Evolutionary conservation across 139 green algal genomes (phyloP).

Genomic region (Tetradesmus lagerheimii): DNA sequence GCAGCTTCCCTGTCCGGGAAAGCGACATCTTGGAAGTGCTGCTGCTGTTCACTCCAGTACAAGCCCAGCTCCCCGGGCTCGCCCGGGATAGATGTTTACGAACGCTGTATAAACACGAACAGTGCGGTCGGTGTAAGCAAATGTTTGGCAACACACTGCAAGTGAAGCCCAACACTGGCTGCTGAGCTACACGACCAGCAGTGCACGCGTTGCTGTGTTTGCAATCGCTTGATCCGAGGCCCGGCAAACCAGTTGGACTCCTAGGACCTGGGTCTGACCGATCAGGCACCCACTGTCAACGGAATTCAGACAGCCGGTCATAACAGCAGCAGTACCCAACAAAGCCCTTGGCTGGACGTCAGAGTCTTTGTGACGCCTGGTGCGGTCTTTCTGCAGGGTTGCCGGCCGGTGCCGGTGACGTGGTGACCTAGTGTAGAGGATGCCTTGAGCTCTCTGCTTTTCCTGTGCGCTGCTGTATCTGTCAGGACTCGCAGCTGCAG

Average conservation of each 20-base stretch:
- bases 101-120: not conserved
- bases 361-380: too few species aligned
- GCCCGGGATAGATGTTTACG: not conserved
- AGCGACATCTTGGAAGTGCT: slow-evolving; percentile 79
- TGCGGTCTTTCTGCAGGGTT: too few species aligned
- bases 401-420: too few species aligned
- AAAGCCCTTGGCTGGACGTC: not conserved
- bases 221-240: not conserved
- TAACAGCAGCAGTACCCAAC: not conserved
- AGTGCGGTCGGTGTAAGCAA: not conserved
- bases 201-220: not conserved
- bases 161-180: not conserved
- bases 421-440: too few species aligned
- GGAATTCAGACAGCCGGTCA: not conserved
- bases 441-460: too few species aligned
- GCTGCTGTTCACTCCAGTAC: slow-evolving; percentile 13
- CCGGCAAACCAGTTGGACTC: not conserved
- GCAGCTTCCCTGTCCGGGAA: slow-evolving; percentile 92
- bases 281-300: not conserved
- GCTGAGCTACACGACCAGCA: not conserved
- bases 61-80: not conserved
- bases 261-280: not conserved
- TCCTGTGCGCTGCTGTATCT: too few species aligned
- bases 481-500: too few species aligned
- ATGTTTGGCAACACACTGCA: not conserved